A percentile compares a stretch with the other conserved stretches of the same genome.
Conservation (phyloP, 345 rosid genomes). For the Eutrema japonicum region DNA sequence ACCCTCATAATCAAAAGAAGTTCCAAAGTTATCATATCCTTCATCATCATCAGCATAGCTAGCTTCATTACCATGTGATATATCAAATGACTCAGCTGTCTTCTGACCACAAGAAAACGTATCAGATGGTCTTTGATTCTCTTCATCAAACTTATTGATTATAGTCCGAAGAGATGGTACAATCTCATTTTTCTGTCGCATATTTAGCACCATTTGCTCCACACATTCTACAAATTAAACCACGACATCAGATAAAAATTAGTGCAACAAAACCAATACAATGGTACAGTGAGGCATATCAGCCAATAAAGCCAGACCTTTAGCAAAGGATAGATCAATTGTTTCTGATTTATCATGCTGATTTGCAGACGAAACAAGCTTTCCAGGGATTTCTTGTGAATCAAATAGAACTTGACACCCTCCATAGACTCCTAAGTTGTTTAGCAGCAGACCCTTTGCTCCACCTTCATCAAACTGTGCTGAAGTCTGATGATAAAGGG, state of each 20-base stretch:
- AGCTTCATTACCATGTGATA: conserved; percentile 45
- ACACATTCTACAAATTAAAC: conserved; percentile 57
- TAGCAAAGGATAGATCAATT: conserved; percentile 75
- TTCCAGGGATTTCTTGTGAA: conserved; percentile 87
- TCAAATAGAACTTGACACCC: conserved; percentile 92
- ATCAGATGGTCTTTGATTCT: conserved; percentile 62
- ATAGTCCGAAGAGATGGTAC: conserved; percentile 71
- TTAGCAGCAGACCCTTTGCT: conserved; percentile 83
- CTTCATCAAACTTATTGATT: conserved; percentile 73
- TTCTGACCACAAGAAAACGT: conserved; percentile 54
- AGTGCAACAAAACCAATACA: conserved; percentile 11
- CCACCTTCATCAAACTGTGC: conserved; percentile 99
- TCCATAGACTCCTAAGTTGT: conserved; percentile 89
- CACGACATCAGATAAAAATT: conserved; percentile 3
- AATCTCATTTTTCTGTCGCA: conserved; percentile 72
- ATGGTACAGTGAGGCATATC: conserved; percentile 21
- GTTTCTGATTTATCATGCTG: conserved; percentile 56
- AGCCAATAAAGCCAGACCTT: conserved; percentile 59
- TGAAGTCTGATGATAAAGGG: conserved; percentile 94
- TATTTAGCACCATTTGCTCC: conserved; percentile 69
- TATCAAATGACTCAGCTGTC: conserved; percentile 49
- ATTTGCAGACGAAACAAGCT: conserved; percentile 54
- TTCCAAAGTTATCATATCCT: conserved; percentile 56
- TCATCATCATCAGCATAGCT: conserved; percentile 56
- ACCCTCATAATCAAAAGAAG: conserved; percentile 58